Conservation (phyloP, 2,329 filamentous ascomycete genomes). For the Scedosporium dehoogii region DNA sequence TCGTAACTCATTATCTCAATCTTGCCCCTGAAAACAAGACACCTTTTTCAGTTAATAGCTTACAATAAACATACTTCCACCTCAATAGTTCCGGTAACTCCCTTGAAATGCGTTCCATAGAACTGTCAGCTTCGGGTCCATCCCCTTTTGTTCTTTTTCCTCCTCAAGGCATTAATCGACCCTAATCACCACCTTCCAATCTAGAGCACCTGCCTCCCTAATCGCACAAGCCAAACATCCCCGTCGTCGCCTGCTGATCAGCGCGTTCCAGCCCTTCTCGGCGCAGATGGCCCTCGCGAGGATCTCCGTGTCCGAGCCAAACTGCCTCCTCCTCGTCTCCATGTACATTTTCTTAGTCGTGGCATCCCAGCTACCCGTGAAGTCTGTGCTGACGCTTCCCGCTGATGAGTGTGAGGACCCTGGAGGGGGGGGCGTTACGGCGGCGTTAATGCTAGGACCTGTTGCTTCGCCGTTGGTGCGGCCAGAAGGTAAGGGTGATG, state of each 20-base stretch:
- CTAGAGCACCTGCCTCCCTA: conserved; percentile 61
- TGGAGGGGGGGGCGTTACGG: conserved; percentile 13
- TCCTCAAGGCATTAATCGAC: conserved; percentile 19
- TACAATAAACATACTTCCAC: too few relatives aligned
- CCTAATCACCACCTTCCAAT: conserved; percentile 57
- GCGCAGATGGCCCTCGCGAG: conserved; percentile 64
- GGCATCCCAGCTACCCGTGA: conserved; percentile 11
- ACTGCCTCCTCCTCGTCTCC: conserved; percentile 45
- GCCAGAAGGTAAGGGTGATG: conserved; percentile 33
- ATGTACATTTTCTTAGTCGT: conserved; percentile 44
- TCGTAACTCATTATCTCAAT: too few relatives aligned
- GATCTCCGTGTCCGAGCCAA: conserved; percentile 58
- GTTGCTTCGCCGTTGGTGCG: neutral
- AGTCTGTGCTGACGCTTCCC: neutral
- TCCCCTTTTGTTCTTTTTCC: too few relatives aligned
- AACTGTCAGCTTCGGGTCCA: neutral
- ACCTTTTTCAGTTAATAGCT: too few relatives aligned
- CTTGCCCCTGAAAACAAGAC: too few relatives aligned
- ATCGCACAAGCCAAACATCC: conserved; percentile 67
- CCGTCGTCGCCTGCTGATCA: conserved; percentile 56
- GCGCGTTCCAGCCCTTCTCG: conserved; percentile 62
- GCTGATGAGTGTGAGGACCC: conserved; percentile 10
- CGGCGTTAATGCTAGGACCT: neutral
- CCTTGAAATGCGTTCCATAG: neutral
- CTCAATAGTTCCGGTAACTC: too few relatives aligned